Percentiles rank a stretch among this genome's conserved stretches.
Evolutionary conservation across 2,329 filamentous ascomycete genomes (phyloP).

Genomic region (Cytospora piceicola): DNA sequence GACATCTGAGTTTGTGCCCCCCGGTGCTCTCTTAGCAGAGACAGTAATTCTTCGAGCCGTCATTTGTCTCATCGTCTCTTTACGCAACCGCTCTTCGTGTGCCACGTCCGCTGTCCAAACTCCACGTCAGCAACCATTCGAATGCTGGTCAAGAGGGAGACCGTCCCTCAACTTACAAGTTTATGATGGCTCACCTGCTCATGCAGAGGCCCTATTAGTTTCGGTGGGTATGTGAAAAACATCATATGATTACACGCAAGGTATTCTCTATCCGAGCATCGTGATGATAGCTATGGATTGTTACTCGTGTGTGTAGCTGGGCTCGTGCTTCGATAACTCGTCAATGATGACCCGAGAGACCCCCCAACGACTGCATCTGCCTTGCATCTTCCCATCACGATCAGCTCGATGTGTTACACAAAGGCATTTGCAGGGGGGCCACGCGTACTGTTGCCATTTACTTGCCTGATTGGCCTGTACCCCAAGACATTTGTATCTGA

Average conservation of each 20-base stretch:
- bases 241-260: conserved; percentile 28
- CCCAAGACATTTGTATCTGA: conserved; percentile 7
- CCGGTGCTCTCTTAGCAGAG: conserved; percentile 8
- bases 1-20: neutral
- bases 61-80: neutral
- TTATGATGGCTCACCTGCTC: conserved; percentile 17
- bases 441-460: neutral
- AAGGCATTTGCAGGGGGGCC: conserved; percentile 15
- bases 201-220: conserved; percentile 36
- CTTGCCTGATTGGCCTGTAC: conserved; percentile 9
- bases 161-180: conserved; percentile 14
- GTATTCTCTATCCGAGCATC: neutral
- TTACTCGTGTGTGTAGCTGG: neutral
- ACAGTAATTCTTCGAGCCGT: neutral
- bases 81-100: conserved; percentile 1
- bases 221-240: conserved; percentile 37
- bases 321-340: conserved; percentile 5
- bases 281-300: neutral
- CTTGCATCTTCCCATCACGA: conserved; percentile 10
- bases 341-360: neutral
- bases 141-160: conserved; percentile 9
- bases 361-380: conserved; percentile 5
- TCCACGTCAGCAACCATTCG: neutral
- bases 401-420: conserved; percentile 13
- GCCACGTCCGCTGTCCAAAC: neutral